These are phyloP conservation scores for Aspergillus ochraceoroseus DNA, from an alignment of 2,329 filamentous ascomycete genomes.

Conservation along the genomic window DNA sequence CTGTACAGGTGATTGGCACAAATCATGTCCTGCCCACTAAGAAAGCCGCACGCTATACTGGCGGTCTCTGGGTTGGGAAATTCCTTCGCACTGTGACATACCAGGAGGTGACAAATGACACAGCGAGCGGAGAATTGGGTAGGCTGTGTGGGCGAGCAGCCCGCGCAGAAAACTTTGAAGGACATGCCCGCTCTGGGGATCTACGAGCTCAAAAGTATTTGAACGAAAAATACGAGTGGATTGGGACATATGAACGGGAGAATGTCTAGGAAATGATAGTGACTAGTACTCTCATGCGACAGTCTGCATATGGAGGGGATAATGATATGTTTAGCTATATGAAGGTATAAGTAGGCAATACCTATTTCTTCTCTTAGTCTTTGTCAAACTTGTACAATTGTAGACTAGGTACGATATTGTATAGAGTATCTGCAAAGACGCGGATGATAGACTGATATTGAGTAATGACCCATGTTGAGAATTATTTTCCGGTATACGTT, in stretches of 20 bases:
- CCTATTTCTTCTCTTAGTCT: too few species aligned
- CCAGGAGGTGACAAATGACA: conserved; percentile 45
- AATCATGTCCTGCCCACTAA: conserved; percentile 53
- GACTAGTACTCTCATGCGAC: too few species aligned
- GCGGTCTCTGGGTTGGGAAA: conserved; percentile 54
- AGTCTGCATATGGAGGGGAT: too few species aligned
- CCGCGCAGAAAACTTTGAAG: conserved; percentile 51
- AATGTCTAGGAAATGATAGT: too few species aligned
- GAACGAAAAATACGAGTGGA: conserved; percentile 44
- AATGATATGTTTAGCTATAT: too few species aligned
- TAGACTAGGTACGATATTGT: too few species aligned
- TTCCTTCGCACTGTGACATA: conserved; percentile 52
- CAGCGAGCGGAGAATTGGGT: conserved; percentile 48
- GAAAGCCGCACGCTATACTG: conserved; percentile 48
- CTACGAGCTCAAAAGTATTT: conserved; percentile 45
- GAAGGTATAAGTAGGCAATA: too few species aligned
- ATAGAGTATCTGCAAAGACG: too few species aligned
- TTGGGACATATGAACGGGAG: conserved; percentile 23
- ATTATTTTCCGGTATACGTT: too few species aligned
- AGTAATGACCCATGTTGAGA: too few species aligned
- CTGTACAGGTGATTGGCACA: conserved; percentile 48
- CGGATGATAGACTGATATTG: too few species aligned
- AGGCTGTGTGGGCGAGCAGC: conserved; percentile 48
- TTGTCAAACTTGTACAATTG: too few species aligned
- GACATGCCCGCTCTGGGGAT: conserved; percentile 51